phyloP scores from a whole-genome alignment of 192 early-diverging fungal genomes.

The Umbelopsis vinacea region DNA sequence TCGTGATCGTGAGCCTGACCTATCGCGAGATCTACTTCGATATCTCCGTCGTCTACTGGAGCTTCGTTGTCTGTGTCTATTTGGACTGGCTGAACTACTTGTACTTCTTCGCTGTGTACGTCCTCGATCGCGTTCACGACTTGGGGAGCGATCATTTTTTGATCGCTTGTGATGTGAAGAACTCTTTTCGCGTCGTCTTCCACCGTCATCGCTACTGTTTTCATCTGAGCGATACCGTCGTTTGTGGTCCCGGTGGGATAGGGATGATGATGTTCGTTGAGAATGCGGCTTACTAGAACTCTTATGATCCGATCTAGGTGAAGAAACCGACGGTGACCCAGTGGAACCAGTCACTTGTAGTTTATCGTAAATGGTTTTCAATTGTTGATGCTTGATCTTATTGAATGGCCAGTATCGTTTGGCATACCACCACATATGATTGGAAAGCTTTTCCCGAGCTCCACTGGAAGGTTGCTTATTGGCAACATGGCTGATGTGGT shows the following conservation, averaged over 20 bases:
- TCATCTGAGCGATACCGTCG: constrained; percentile 5
- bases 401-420: constrained; percentile 67
- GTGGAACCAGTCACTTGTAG: constrained; percentile 39
- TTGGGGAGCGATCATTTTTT: background rate
- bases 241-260: constrained; percentile 9
- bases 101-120: constrained; percentile 28
- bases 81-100: constrained; percentile 30
- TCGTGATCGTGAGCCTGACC: background rate
- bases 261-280: constrained; percentile 23
- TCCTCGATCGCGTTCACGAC: constrained; percentile 1
- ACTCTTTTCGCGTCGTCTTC: background rate
- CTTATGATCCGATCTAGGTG: constrained; percentile 25
- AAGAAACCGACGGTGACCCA: constrained; percentile 31
- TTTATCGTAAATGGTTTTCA: constrained; percentile 57
- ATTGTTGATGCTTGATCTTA: constrained; percentile 52
- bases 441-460: constrained; percentile 37
- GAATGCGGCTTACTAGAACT: constrained; percentile 17
- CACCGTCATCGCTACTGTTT: background rate
- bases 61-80: constrained; percentile 15
- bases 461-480: constrained; percentile 35
- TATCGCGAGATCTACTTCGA: constrained; percentile 38
- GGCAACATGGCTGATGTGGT: constrained; percentile 50
- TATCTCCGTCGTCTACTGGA: constrained; percentile 35
- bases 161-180: constrained; percentile 24
- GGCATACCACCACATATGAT: constrained; percentile 71